Evolutionary conservation across 2,329 filamentous ascomycete species (phyloP).

Genomic region (Lomentospora prolificans): DNA sequence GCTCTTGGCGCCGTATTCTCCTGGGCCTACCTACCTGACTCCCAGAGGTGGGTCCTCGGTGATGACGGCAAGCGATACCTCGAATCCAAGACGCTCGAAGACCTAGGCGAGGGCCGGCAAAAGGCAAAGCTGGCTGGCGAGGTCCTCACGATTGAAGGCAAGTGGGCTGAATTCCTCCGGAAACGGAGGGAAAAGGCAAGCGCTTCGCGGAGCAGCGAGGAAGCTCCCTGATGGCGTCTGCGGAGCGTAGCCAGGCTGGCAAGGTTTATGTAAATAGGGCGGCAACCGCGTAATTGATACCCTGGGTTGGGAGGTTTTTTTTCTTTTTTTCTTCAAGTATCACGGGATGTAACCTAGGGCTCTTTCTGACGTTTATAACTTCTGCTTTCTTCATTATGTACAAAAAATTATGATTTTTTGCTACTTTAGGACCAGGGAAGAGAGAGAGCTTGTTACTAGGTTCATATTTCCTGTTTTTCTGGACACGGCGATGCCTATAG

Average conservation of each 20-base stretch:
- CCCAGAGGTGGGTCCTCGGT: conserved; percentile 28
- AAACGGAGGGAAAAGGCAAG: conserved; percentile 2
- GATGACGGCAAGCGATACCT: conserved; percentile 26
- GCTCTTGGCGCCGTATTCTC: conserved; percentile 38
- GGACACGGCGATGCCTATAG: no score
- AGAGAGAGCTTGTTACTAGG: no score
- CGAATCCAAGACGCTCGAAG: conserved; percentile 38
- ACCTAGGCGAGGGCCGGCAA: conserved; percentile 37
- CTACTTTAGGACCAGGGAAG: no score
- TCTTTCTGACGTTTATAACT: no score
- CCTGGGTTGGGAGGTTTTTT: no score
- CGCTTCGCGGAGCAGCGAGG: not conserved
- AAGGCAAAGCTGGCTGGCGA: conserved; percentile 34
- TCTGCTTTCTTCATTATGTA: no score
- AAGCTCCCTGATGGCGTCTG: not conserved
- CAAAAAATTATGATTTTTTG: no score
- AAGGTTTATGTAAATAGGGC: not conserved
- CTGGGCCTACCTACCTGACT: conserved; percentile 41
- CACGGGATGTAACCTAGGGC: no score
- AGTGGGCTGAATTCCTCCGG: conserved; percentile 22
- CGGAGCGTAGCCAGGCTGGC: not conserved
- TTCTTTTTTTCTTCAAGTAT: no score
- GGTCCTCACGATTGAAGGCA: conserved; percentile 32
- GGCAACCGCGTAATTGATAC: no score
- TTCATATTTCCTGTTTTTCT: no score